Base-by-base conservation (phyloP, 1,139 yeast genomes). In the Sugiyamaella grinbergsii region DNA sequence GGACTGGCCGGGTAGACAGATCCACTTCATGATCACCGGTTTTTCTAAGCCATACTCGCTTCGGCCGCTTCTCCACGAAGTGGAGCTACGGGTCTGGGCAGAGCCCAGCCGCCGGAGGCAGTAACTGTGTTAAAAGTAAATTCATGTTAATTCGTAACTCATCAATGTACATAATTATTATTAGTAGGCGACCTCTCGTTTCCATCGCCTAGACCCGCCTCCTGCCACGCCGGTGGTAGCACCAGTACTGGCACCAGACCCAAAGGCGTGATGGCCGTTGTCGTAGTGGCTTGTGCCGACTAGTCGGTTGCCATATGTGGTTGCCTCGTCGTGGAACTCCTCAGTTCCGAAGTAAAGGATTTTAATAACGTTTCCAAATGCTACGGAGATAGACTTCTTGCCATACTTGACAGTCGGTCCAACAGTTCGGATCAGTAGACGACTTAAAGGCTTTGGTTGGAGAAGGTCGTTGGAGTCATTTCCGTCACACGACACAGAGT, bases 301-400 rank as follows among this genome's bases (percentile, higher is more conserved):
- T 5, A 42, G 38, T 24, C 49, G 29, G 26, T 41, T 37, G 2
- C 40, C 50, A 34, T 49, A 44, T 31, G 36, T 22, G n/a, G n/a
- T n/a, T 8, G 28, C 22, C 26, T 47, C 54, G 22, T 43, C 49
- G 16, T 51, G 51, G 32, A 42, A 56, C 54, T 78, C 82, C 38
- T 66, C 70, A 60, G 81, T 83, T 5, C 95, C 95, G 58, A 85
- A 73, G 62, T 85, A 87, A 40, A 87, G 70, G 33, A 88, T 78
- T 62, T 84, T 83, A 74, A 87, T 77, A 11, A 80, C 68, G 58
- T 83, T 83, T 28, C 93, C 94, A 64, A 85, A 83, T 36, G 82
- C 81, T 28, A 85, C 82, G 23, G 86, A 82, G 19, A 86, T 81
- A 0, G 94, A 78, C 62, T 88, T 87, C 63, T 81, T 86, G 1